Percentiles rank a stretch among this genome's conserved stretches.
Evolutionary conservation across 352 stramenopile species (phyloP).

Genomic region (Phytophthora capsici): DNA sequence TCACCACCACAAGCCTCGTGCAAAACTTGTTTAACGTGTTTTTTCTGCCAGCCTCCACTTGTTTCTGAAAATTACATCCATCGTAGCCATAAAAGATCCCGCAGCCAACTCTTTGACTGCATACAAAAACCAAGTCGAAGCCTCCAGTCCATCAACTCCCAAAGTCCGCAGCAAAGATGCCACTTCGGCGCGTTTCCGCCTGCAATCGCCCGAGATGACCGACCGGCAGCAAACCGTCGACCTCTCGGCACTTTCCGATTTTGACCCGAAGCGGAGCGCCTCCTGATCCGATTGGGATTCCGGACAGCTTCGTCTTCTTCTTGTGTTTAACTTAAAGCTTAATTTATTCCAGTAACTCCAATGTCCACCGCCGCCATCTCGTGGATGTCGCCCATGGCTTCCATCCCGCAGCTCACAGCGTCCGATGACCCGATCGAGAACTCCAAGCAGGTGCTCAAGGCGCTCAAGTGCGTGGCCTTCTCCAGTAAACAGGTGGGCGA

Average conservation of each 20-base stretch:
- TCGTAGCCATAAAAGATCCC: slow-evolving; percentile 4
- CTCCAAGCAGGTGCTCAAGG: slow-evolving; percentile 70
- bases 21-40: slow-evolving; percentile 13
- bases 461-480: slow-evolving; percentile 68
- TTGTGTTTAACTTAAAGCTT: neutral
- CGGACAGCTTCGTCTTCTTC: neutral
- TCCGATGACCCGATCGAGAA: slow-evolving; percentile 46
- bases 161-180: slow-evolving; percentile 14
- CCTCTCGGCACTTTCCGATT: slow-evolving; percentile 8
- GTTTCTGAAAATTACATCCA: too few relatives aligned
- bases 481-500: slow-evolving; percentile 67
- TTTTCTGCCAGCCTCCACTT: neutral
- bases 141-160: neutral
- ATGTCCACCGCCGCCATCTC: slow-evolving; percentile 46
- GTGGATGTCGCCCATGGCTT: slow-evolving; percentile 37
- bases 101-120: neutral
- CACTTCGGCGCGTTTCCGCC: slow-evolving; percentile 5
- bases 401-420: slow-evolving; percentile 31
- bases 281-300: slow-evolving; percentile 22
- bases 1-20: too few relatives aligned
- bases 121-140: slow-evolving; percentile 1
- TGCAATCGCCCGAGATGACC: slow-evolving; percentile 2
- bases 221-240: neutral
- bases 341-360: neutral
- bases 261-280: slow-evolving; percentile 7